Evolutionary conservation across 305 asterid genomes (phyloP).

Genomic region (Plantago coronopus): DNA sequence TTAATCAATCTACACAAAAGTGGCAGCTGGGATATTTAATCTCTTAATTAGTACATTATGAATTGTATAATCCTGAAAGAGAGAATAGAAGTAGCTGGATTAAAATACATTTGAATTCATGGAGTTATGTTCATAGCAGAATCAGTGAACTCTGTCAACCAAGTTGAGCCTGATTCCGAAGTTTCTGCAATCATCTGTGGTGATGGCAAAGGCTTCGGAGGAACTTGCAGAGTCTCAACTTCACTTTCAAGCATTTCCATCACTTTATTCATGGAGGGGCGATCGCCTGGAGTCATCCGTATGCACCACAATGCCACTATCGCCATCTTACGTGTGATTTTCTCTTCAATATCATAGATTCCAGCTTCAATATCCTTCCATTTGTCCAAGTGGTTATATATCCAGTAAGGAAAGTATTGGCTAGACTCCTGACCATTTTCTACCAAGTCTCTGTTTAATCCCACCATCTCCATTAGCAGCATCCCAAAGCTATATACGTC

Average conservation of each 20-base stretch:
- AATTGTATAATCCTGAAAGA: no score
- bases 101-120: no score
- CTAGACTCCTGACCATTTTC: slow-evolving; percentile 1
- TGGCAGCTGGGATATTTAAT: no score
- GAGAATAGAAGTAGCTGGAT: no score
- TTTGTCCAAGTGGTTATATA: slow-evolving; percentile 19
- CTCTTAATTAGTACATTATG: no score
- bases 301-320: slow-evolving; percentile 28
- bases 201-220: slow-evolving; percentile 2
- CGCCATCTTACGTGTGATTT: slow-evolving; percentile 19
- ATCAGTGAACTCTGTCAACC: background rate
- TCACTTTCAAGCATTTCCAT: slow-evolving; percentile 26
- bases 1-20: no score
- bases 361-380: slow-evolving; percentile 14
- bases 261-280: slow-evolving; percentile 28
- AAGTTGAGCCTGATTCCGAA: background rate
- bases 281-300: slow-evolving; percentile 22
- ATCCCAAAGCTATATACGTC: slow-evolving; percentile 30
- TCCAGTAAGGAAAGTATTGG: slow-evolving; percentile 24
- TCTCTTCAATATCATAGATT: background rate
- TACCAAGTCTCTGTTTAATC: slow-evolving; percentile 17
- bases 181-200: background rate
- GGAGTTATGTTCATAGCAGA: background rate
- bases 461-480: slow-evolving; percentile 27
- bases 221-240: slow-evolving; percentile 14